These are phyloP conservation scores for Cladosporium halotolerans DNA, from an alignment of 2,329 filamentous ascomycete species.

Conservation along the genomic window DNA sequence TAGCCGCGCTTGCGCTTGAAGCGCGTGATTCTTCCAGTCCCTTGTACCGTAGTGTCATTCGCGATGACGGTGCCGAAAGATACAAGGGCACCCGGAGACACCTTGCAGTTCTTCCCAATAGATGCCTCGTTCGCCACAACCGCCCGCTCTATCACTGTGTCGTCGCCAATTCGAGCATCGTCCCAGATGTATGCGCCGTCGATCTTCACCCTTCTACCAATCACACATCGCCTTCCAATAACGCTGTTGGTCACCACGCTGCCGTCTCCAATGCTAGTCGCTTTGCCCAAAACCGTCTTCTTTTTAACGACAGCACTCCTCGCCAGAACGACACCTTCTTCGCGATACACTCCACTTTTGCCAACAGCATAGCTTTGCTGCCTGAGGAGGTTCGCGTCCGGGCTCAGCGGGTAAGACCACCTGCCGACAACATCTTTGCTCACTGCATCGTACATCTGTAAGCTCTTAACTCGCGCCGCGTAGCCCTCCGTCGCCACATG, in stretches of 20 bases:
- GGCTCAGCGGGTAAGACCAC: slow-evolving; percentile 84
- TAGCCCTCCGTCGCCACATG: slow-evolving; percentile 80
- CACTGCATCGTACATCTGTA: slow-evolving; percentile 85
- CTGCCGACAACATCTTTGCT: slow-evolving; percentile 78
- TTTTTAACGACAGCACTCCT: slow-evolving; percentile 64
- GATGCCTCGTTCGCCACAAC: slow-evolving; percentile 68
- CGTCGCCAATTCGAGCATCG: slow-evolving; percentile 69
- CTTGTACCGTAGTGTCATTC: slow-evolving; percentile 48
- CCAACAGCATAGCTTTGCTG: slow-evolving; percentile 69
- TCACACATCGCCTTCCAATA: slow-evolving; percentile 76
- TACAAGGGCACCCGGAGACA: slow-evolving; percentile 69
- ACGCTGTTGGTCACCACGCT: slow-evolving; percentile 67
- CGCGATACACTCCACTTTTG: slow-evolving; percentile 67
- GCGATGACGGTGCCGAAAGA: slow-evolving; percentile 71
- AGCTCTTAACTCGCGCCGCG: slow-evolving; percentile 74
- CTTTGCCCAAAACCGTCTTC: slow-evolving; percentile 68
- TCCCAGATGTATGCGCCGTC: slow-evolving; percentile 85
- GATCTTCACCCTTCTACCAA: slow-evolving; percentile 77
- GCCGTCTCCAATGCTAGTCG: slow-evolving; percentile 67
- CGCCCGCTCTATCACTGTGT: slow-evolving; percentile 61
- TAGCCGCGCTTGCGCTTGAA: slow-evolving; percentile 42
- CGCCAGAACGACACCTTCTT: slow-evolving; percentile 68
- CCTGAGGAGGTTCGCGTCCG: slow-evolving; percentile 77
- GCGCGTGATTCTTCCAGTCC: slow-evolving; percentile 40
- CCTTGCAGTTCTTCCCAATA: slow-evolving; percentile 63